Base-by-base conservation (phyloP, 345 rosid species). In the Camelina sativa region DNA sequence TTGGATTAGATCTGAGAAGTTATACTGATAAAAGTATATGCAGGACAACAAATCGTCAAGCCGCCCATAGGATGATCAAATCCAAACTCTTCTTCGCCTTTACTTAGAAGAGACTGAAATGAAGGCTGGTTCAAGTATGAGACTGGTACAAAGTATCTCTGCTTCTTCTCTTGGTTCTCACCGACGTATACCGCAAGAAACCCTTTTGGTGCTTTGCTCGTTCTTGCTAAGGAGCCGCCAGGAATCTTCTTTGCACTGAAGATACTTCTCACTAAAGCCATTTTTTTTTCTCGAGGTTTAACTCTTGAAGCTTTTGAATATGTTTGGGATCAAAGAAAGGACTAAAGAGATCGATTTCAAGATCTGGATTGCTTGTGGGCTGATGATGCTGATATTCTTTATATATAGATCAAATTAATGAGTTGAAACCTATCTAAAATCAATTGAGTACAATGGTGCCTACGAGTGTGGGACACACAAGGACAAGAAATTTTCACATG, bases 1-100 rank as follows among this genome's bases (percentile, higher is more conserved):
- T 50, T 34, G 43, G 25, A 83, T 50, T 34, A 37, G 25, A 83
- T 44, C 48, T 57, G 17, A 13, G 83, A 82, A 69, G 80, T 82
- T 57, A 84, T 59, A 22, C 69, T 38, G 30, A 80, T 0, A 67
- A 85, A 88, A 4, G 65, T 69, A 7, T 85, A 77, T 74, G 81
- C 82, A 7, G 72, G 51, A 69, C 87, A 85, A 10, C 83, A 86
- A 56, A 88, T 76, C n/a, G 79, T 86, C 19, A 86, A 67, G 38
- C 84, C 85, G 0, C 88, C 87, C 75, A 63, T 85, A 6, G 84
- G 84, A 81, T 84, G 85, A 52, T 82, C 67, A 16, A 75, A 81
- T 0, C 86, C 84, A 7, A 76, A 80, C 63, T 85, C 87, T 69
- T 88, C 85, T 60, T 82, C 93, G 2, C 79, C 73, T 73, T 65